Evolutionary conservation across 2,329 filamentous ascomycete genomes (phyloP), one percentile per base, ranked within the genome.

Genomic region (Botrytis elliptica): DNA sequence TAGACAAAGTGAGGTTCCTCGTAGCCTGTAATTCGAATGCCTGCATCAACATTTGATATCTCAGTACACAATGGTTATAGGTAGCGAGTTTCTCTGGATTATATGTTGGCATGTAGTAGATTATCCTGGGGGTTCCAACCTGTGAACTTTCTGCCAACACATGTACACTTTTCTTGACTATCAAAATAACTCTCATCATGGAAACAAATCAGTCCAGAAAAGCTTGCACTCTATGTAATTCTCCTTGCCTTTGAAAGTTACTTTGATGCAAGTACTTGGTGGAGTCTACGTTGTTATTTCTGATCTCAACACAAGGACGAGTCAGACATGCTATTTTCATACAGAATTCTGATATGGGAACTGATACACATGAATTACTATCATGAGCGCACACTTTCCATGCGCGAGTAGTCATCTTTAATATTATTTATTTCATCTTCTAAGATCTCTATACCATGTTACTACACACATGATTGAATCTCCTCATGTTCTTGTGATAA

Each of bases 41-140:
- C 1, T 55, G 12, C 1, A 55, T 55, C 25, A n/a, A 29, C 14
- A 29, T 52, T n/a, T 1, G 5, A n/a, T 52, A 4, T n/a, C 22
- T 52, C 22, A n/a, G 25, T 12, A 5, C 10, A 52, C 46, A 52
- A 52, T 16, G n/a, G 52, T 18, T 7, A 55, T 29, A 3, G 2
- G 3, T 29, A 29, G 2, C 29, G 0, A n/a, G 4, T 3, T 0
- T 3, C 25, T 18, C 42, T 55, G n/a, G 25, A 16, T 12, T 14
- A 2, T 16, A 18, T 55, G 12, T 16, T 55, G n/a, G 16, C 3
- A n/a, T 29, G 18, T 18, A 57, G 14, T 29, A 18, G 14, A 57
- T 16, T 29, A 8, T 55, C 25, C 25, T 18, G n/a, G n/a, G n/a
- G 2, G 3, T 57, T 57, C 14, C 14, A 33, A 29, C 6, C 18